These are phyloP conservation scores for Candida michaelii DNA, from an alignment of 805 yeast species.

Conservation along the genomic window DNA sequence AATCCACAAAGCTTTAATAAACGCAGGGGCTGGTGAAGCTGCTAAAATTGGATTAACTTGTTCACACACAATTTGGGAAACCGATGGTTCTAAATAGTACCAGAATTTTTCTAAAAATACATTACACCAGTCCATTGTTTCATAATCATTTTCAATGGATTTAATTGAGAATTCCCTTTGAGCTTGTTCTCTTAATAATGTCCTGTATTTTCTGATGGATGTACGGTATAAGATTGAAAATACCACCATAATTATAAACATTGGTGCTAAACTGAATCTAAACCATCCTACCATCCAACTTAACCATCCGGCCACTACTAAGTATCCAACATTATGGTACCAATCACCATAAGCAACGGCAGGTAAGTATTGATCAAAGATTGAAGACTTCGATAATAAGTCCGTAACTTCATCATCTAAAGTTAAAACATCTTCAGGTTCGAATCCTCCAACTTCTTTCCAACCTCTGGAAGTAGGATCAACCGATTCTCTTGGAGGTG, in stretches of 20 bases:
- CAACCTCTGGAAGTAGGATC: constrained; percentile 83
- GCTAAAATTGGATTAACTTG: constrained; percentile 84
- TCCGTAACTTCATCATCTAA: constrained; percentile 73
- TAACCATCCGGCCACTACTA: constrained; percentile 63
- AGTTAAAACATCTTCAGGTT: constrained; percentile 61
- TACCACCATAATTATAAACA: constrained; percentile 67
- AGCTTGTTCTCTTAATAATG: constrained; percentile 70
- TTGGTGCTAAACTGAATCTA: constrained; percentile 75
- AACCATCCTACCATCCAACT: constrained; percentile 82
- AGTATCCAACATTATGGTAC: constrained; percentile 84
- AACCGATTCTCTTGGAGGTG: constrained; percentile 50
- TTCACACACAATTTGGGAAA: constrained; percentile 81
- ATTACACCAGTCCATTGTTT: constrained; percentile 95
- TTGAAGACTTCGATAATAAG: constrained; percentile 64
- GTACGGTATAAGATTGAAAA: constrained; percentile 75
- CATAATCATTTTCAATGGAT: constrained; percentile 83
- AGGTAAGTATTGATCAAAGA: constrained; percentile 74
- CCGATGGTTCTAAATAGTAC: constrained; percentile 85
- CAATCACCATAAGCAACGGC: constrained; percentile 87
- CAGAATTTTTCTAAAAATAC: constrained; percentile 87
- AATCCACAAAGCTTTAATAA: constrained; percentile 79
- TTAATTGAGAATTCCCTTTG: constrained; percentile 83
- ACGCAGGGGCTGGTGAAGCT: constrained; percentile 74
- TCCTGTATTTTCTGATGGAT: constrained; percentile 77
- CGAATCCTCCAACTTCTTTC: constrained; percentile 92